Percentiles rank a stretch among this genome's conserved stretches.
Evolutionary conservation across 2,329 filamentous ascomycete species (phyloP).

Genomic region (Ascochyta rabiei): DNA sequence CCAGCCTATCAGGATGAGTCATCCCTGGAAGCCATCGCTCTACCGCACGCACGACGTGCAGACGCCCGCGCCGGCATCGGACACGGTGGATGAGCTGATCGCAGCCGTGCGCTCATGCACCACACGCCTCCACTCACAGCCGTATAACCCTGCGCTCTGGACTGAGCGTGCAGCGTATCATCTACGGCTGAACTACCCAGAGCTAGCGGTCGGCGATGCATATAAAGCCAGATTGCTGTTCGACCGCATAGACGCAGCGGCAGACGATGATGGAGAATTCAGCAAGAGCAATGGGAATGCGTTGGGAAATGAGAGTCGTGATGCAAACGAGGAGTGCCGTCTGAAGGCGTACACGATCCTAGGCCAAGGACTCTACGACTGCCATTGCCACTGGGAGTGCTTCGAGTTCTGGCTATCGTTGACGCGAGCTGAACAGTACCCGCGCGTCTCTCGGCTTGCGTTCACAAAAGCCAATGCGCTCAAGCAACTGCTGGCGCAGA

Average conservation of each 20-base stretch:
- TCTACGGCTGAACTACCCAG: conserved; percentile 31
- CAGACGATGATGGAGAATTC: not conserved
- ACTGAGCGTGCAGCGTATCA: not conserved
- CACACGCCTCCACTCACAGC: not conserved
- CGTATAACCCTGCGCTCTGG: conserved; percentile 1
- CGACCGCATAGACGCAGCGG: conserved; percentile 20
- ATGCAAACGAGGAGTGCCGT: not conserved
- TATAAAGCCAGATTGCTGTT: conserved; percentile 41
- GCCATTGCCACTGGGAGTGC: conserved; percentile 29
- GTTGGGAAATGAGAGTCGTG: not conserved
- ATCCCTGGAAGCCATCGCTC: not conserved
- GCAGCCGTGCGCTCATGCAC: conserved; percentile 1
- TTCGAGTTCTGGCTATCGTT: conserved; percentile 12
- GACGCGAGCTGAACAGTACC: conserved; percentile 3
- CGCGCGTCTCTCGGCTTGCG: not conserved
- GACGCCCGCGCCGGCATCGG: not conserved
- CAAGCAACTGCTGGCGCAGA: conserved; percentile 10
- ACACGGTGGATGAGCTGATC: not conserved
- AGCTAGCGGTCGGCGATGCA: conserved; percentile 38
- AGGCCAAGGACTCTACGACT: conserved; percentile 30
- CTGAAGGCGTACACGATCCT: conserved; percentile 14
- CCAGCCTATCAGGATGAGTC: not conserved
- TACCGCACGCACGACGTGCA: conserved; percentile 9
- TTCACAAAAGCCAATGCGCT: conserved; percentile 7
- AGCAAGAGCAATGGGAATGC: not conserved